Evolutionary conservation across 2,329 filamentous ascomycete species (phyloP).

Genomic region (Berkeleyomyces rouxiae): DNA sequence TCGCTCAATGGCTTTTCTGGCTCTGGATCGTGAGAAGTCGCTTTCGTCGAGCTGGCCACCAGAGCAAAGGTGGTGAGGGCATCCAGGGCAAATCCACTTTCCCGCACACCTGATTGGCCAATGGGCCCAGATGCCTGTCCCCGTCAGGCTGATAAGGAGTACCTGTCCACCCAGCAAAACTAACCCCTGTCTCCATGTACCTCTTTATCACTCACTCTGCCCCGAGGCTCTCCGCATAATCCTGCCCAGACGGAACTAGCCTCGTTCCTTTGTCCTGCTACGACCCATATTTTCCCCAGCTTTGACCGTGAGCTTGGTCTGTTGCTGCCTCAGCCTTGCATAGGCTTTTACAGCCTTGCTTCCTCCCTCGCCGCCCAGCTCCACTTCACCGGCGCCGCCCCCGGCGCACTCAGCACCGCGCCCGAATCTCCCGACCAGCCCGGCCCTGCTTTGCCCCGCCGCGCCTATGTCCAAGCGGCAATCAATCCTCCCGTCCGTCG

Average conservation of each 20-base stretch:
- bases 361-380: background rate
- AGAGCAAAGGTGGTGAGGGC: constrained; percentile 14
- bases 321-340: constrained; percentile 6
- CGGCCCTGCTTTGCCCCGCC: background rate
- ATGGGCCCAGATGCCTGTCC: constrained; percentile 17
- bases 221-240: constrained; percentile 10
- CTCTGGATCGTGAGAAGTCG: background rate
- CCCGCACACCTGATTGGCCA: constrained; percentile 25
- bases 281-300: background rate
- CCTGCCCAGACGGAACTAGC: background rate
- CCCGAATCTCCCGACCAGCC: background rate
- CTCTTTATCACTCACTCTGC: constrained; percentile 8
- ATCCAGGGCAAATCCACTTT: constrained; percentile 14
- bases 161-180: constrained; percentile 3
- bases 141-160: constrained; percentile 8
- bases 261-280: background rate
- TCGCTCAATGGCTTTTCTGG: background rate
- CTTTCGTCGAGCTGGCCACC: background rate
- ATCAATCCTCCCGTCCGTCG: constrained; percentile 37
- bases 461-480: constrained; percentile 29
- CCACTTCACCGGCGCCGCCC: background rate
- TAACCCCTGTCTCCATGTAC: constrained; percentile 1
- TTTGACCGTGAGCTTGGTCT: background rate
- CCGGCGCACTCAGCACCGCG: background rate
- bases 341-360: constrained; percentile 7